Conservation (phyloP, 106 monocot species). For the Dendrobium catenatum region DNA sequence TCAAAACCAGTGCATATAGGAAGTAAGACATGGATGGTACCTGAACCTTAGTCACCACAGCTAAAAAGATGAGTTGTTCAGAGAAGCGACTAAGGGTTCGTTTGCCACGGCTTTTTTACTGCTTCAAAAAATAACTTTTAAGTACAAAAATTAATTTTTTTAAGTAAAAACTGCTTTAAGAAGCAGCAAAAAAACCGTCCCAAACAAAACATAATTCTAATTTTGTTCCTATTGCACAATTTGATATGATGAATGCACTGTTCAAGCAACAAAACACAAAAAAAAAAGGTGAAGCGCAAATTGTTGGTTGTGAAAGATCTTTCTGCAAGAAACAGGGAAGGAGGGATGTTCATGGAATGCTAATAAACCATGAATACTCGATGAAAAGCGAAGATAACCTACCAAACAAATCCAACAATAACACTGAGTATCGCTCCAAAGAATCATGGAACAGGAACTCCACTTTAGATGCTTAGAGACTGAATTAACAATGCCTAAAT, state of each 20-base stretch:
- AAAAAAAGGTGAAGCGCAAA: conserved; percentile 5
- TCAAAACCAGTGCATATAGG: neutral
- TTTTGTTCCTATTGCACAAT: neutral
- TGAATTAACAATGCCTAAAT: neutral
- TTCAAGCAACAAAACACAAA: conserved; percentile 1
- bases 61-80: neutral
- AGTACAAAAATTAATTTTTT: too few species aligned
- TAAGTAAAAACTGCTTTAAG: too few species aligned
- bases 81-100: neutral
- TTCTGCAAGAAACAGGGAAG: neutral
- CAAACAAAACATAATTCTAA: neutral
- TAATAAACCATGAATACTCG: neutral
- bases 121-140: too few species aligned
- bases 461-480: neutral
- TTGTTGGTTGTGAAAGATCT: neutral
- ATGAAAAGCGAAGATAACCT: neutral
- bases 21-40: neutral
- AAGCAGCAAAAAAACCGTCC: too few species aligned
- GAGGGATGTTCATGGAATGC: neutral
- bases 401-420: neutral
- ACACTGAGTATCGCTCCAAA: neutral
- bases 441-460: neutral
- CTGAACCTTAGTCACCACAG: neutral
- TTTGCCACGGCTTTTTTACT: too few species aligned
- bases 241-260: conserved; percentile 9